phyloP scores from a whole-genome alignment of 2,329 filamentous ascomycete species.

The Verticillium alfalfae region DNA sequence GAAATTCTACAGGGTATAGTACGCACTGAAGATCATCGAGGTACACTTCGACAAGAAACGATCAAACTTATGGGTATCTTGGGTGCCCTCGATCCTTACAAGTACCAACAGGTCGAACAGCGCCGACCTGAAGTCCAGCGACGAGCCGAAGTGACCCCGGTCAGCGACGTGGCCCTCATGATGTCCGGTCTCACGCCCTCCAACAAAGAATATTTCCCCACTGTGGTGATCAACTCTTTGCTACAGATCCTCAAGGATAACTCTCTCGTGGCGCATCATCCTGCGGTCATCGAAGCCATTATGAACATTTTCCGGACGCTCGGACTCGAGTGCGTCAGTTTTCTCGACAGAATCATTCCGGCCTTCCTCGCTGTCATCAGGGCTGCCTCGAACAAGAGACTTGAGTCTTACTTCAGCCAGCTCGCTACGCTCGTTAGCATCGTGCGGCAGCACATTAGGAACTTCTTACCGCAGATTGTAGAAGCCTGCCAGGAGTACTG shows the following conservation, averaged over 20 bases:
- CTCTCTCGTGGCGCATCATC: slow-evolving; percentile 86
- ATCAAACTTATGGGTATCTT: slow-evolving; percentile 96
- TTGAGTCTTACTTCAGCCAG: slow-evolving; percentile 98
- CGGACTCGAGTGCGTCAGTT: slow-evolving; percentile 91
- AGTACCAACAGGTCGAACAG: slow-evolving; percentile 91
- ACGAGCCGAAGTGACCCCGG: slow-evolving; percentile 54
- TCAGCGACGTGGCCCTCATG: slow-evolving; percentile 94
- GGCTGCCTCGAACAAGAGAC: slow-evolving; percentile 67
- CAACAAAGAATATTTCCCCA: slow-evolving; percentile 97
- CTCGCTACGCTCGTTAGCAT: slow-evolving; percentile 89
- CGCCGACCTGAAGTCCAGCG: slow-evolving; percentile 76
- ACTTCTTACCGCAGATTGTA: slow-evolving; percentile 82
- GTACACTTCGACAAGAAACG: slow-evolving; percentile 81
- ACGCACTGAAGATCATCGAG: slow-evolving; percentile 79
- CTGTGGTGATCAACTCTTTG: slow-evolving; percentile 93
- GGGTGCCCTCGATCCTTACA: slow-evolving; percentile 91
- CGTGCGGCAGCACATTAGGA: slow-evolving; percentile 91
- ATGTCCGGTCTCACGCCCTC: slow-evolving; percentile 96
- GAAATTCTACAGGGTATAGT: slow-evolving; percentile 93
- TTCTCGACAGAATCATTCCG: slow-evolving; percentile 88
- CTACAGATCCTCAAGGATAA: slow-evolving; percentile 88
- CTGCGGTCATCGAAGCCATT: slow-evolving; percentile 90
- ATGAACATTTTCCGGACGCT: slow-evolving; percentile 98
- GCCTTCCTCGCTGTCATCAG: slow-evolving; percentile 88
- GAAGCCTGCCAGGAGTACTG: slow-evolving; percentile 86